A percentile compares a stretch with the other conserved stretches of the same genome.
Evolutionary conservation across 768 basidiomycete species (phyloP).

Genomic region (Lactifluus pinguis): DNA sequence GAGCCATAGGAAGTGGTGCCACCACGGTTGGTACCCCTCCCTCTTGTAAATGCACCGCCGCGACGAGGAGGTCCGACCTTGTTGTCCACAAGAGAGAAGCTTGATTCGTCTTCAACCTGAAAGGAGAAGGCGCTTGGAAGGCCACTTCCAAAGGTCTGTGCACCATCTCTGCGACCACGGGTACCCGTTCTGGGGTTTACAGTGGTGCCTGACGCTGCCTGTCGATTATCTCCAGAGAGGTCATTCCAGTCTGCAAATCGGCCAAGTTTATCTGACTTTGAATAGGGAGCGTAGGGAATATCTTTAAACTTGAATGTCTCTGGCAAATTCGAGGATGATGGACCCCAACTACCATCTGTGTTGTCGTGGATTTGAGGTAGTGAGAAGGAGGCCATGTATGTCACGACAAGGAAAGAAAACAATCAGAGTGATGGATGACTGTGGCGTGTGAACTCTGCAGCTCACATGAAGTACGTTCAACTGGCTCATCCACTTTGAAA

Average conservation of each 20-base stretch:
- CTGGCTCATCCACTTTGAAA: not conserved
- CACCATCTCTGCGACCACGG: conserved; percentile 59
- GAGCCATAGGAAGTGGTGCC: conserved; percentile 34
- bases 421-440: too few species aligned
- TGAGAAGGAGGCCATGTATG: conserved; percentile 75
- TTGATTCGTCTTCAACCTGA: conserved; percentile 96
- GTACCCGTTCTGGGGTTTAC: conserved; percentile 38
- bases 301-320: conserved; percentile 96
- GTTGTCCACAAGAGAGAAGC: conserved; percentile 93
- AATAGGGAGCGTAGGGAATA: conserved; percentile 97
- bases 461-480: conserved; percentile 54
- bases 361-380: conserved; percentile 87
- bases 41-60: conserved; percentile 54
- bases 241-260: conserved; percentile 98
- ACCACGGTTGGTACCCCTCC: conserved; percentile 34
- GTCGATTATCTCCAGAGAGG: conserved; percentile 52
- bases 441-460: conserved; percentile 18
- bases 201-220: conserved; percentile 39
- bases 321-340: conserved; percentile 74
- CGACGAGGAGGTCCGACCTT: conserved; percentile 64
- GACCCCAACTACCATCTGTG: conserved; percentile 90
- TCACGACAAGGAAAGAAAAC: not conserved
- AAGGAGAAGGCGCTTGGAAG: conserved; percentile 89
- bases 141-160: conserved; percentile 83
- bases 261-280: conserved; percentile 97